Evolutionary conservation across 148 eudicot genomes (phyloP), one percentile per base, ranked within the genome.

Genomic region (Vaccinium darrowii): DNA sequence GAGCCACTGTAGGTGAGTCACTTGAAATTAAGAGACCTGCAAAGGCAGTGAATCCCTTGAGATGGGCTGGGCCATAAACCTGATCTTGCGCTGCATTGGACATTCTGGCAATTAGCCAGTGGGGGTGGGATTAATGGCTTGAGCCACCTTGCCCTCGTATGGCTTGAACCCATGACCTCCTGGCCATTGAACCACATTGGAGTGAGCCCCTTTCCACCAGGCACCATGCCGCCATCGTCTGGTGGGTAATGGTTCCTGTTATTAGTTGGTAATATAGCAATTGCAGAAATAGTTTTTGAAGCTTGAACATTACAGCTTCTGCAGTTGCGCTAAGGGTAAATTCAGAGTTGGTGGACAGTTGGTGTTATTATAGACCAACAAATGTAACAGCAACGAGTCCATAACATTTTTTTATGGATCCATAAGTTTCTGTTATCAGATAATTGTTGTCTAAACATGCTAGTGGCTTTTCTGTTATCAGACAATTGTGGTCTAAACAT

Each of bases 401-500:
- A 7, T 50, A 30, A 49, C 51, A 62, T 18, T 27, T 10, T 58
- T 58, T 47, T 81, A 54, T 72, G 74, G 74, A 4, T 43, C 30
- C 21, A 11, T 50, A n/a, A n/a, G 49, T 87, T 74, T 36, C 51
- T 80, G 27, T 71, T 47, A 25, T 18, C 43, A n/a, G 39, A 82
- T 63, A 7, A 57, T 39, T 18, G 21, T 52, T 74, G n/a, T 39
- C 80, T 25, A 72, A 72, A 30, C 47, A 54, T 36, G 27, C 30
- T 16, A 74, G 82, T 58, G 71, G 67, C 54, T 36, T 87, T 74
- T 36, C 51, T 80, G 19, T 71, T 47, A 25, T 18, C 25, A n/a
- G 39, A 71, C 39, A 7, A 57, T 39, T 18, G 21, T 52, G 58
- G n/a, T 39, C 80, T 25, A 72, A 72, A 30, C 47, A 54, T 36